Conservation (phyloP, 495 filamentous ascomycete genomes). For the Podospora pseudopauciseta region DNA sequence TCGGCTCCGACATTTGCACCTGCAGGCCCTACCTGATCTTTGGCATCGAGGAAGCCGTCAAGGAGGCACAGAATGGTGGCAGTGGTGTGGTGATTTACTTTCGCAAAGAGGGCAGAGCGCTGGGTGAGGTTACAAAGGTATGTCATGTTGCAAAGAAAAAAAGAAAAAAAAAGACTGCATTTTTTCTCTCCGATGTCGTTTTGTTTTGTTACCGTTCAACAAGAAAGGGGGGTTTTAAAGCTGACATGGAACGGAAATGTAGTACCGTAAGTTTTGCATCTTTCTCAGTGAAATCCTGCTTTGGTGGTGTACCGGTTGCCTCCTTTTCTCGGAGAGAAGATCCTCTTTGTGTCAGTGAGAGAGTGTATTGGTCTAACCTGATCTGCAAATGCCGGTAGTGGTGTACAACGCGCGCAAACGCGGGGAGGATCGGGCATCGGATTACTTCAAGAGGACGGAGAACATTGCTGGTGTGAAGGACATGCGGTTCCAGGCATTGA, state of each 20-base stretch:
- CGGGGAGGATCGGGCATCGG: constrained; percentile 82
- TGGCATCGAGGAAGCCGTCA: constrained; percentile 93
- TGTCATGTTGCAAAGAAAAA: constrained; percentile 20
- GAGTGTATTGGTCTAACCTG: constrained; percentile 18
- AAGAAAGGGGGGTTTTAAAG: not conserved
- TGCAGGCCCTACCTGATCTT: constrained; percentile 96
- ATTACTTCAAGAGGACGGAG: constrained; percentile 96
- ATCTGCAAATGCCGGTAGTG: constrained; percentile 45
- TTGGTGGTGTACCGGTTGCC: not conserved
- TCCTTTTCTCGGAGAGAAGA: not conserved
- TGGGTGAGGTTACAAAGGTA: constrained; percentile 96
- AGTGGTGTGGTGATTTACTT: constrained; percentile 98
- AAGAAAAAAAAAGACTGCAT: no score
- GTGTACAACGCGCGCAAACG: constrained; percentile 95
- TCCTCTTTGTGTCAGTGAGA: not conserved
- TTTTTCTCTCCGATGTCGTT: not conserved
- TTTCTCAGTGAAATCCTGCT: not conserved
- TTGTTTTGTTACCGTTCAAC: constrained; percentile 2
- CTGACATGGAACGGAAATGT: constrained; percentile 21
- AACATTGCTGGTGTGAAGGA: constrained; percentile 96
- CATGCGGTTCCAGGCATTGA: constrained; percentile 99
- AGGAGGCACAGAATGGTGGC: constrained; percentile 91
- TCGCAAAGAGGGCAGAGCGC: constrained; percentile 91
- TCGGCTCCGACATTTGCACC: constrained; percentile 97
- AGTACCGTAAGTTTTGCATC: constrained; percentile 46